Conservation (phyloP, 192 early-diverging fungal species). For the Coemansia sp. region DNA sequence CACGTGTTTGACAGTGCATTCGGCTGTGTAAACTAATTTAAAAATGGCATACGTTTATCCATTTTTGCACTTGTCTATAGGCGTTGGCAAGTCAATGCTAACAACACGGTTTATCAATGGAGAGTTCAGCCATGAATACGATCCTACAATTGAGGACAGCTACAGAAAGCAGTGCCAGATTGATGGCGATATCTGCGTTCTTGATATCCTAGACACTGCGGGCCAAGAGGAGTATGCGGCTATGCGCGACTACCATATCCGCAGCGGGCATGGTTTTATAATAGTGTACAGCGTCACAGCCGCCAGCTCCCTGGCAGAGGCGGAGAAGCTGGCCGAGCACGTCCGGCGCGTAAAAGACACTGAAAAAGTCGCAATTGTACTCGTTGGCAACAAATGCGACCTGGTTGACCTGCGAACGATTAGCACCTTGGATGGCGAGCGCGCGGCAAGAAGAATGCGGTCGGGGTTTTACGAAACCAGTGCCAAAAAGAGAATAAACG, state of each 20-base stretch:
- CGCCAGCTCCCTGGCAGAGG: slow-evolving; percentile 59
- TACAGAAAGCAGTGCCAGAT: slow-evolving; percentile 87
- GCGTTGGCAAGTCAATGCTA: slow-evolving; percentile 83
- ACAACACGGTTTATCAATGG: slow-evolving; percentile 93
- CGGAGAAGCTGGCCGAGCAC: slow-evolving; percentile 66
- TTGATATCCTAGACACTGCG: slow-evolving; percentile 91
- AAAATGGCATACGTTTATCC: background rate
- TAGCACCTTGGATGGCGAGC: slow-evolving; percentile 62
- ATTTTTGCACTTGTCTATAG: slow-evolving; percentile 12
- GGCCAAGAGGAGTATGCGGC: slow-evolving; percentile 82
- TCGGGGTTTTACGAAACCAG: slow-evolving; percentile 84
- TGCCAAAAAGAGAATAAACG: slow-evolving; percentile 81
- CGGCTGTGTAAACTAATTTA: background rate
- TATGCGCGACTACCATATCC: slow-evolving; percentile 86
- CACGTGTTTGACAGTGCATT: background rate
- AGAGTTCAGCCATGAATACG: slow-evolving; percentile 89
- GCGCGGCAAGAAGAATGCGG: slow-evolving; percentile 62
- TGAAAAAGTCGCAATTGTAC: slow-evolving; percentile 70
- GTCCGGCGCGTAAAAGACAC: slow-evolving; percentile 81
- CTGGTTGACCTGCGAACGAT: slow-evolving; percentile 65
- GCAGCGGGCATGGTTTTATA: slow-evolving; percentile 82
- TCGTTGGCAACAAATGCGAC: slow-evolving; percentile 91
- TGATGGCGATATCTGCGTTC: slow-evolving; percentile 74
- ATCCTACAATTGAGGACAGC: slow-evolving; percentile 90
- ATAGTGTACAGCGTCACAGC: slow-evolving; percentile 74